Base-by-base conservation (phyloP, 1,284 basidiomycete genomes). In the Vanrija humicola region DNA sequence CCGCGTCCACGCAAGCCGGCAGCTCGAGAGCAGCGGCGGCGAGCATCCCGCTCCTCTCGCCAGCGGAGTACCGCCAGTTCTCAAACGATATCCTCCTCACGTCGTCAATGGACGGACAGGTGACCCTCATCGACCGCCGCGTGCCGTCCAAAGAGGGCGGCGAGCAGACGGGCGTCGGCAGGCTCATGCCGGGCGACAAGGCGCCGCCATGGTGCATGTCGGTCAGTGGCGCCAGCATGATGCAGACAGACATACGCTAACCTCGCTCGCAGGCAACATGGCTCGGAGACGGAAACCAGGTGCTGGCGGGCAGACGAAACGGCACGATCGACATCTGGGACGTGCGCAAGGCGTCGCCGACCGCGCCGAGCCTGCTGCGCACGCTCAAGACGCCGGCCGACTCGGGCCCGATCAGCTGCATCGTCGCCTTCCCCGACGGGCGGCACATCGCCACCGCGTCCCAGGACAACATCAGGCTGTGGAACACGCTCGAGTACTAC, bases 141-240 rank as follows among this genome's bases (percentile, higher is more conserved):
- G 84, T 85, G 34, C 80, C 81, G 1, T 77, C 81, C 28, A 56
- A 65, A 21, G 55, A 63, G 18, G 34, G 34, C 34, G 34, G 34
- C 4, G 56, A 7, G 76, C 74, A 29, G 53, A 57, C 18, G 62
- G 61, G 9, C 6, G 89, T 95, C 1, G 90, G 91, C 21, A 81
- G 91, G 54, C 76, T 98, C 44, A 85, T 87, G 80, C 84, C 93
- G 76, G 89, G 86, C 63, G 89, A 90, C 60, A 74, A 55, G 38
- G 91, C 90, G 10, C 91, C 93, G 21, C 94, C 94, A 1, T 97
- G 94, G 94, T 96, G 92, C 77, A 84, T 94, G 69, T 92, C 91
- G 64, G 87, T 90, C 72, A 71, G 83, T 79, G 19, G 40, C 38
- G 26, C 14, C 38, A 29, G 43, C 43, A 38, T 25, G 50, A n/a